Percentiles rank a stretch among this genome's conserved stretches.
Conservation (phyloP, 768 basidiomycete species). For the Tricholoma terreum region DNA sequence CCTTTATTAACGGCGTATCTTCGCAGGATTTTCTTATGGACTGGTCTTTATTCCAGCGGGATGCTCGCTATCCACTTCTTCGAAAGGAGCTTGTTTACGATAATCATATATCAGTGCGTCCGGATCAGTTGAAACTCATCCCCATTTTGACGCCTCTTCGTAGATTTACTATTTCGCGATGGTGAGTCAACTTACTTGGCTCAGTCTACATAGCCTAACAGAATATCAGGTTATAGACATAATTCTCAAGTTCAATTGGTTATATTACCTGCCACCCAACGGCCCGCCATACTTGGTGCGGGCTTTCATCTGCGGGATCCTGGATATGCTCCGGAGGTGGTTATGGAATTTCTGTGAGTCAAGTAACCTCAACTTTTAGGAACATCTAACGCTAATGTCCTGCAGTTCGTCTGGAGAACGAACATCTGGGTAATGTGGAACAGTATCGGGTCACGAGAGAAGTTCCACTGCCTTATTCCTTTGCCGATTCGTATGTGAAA, state of each 20-base stretch:
- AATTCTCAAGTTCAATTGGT: slow-evolving; percentile 77
- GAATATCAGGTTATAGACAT: slow-evolving; percentile 64
- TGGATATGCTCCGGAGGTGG: slow-evolving; percentile 78
- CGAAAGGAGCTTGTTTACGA: slow-evolving; percentile 75
- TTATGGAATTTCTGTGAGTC: slow-evolving; percentile 91
- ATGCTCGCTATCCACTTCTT: slow-evolving; percentile 66
- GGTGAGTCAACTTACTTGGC: slow-evolving; percentile 36
- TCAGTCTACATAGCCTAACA: neutral
- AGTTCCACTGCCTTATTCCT: slow-evolving; percentile 75
- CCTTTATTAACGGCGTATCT: neutral
- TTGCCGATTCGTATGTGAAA: slow-evolving; percentile 40
- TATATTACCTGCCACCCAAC: slow-evolving; percentile 63
- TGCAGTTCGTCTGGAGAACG: slow-evolving; percentile 80
- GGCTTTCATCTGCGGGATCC: slow-evolving; percentile 61
- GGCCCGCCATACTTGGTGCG: slow-evolving; percentile 51
- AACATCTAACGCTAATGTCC: neutral
- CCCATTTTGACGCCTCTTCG: neutral
- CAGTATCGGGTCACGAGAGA: slow-evolving; percentile 88
- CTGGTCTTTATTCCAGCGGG: slow-evolving; percentile 57
- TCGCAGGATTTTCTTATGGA: slow-evolving; percentile 4
- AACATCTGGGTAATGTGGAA: slow-evolving; percentile 91
- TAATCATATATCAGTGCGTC: slow-evolving; percentile 54
- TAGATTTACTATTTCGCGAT: slow-evolving; percentile 80
- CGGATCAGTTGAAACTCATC: neutral
- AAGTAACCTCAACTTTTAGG: no score